Evolutionary conservation across 164 flowering plant genomes (phyloP), one percentile per base, ranked within the genome.

Genomic region (Paratinospora sagittata): DNA sequence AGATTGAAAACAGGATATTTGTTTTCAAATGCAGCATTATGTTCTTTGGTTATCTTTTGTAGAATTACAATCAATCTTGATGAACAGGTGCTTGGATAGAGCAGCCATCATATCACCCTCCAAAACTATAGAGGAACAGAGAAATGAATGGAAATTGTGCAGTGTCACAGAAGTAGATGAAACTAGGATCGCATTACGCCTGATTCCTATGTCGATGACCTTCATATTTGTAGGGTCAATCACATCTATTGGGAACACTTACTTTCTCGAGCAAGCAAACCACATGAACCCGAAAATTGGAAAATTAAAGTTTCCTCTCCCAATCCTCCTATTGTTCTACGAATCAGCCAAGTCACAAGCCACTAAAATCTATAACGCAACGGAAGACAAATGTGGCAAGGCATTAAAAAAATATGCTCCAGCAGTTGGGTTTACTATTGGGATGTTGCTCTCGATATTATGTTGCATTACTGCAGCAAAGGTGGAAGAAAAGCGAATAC

Each of bases 181-280:
- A 72, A 78, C 84, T 12, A 82, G 82, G 70, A 74, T 43, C 9
- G 30, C 60, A 2, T 58, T 85, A 27, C 79, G 79, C 3, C 78
- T 76, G 80, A 33, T 85, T 8, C 85, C 85, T 0, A 71, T 81
- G 70, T 79, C 78, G 81, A 33, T 78, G 24, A 79, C 84, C 63
- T 78, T 82, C 67, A 76, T 81, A 19, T 14, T 80, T 1, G 39
- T 61, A 23, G 88, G 88, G 11, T 10, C 80, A 0, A 79, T 83
- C 24, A 47, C 65, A 37, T 81, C 86, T 5, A 73, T 80, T 7
- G 88, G 82, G 16, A 75, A 72, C 75, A 83, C 86, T 14, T 83
- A 77, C 76, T 80, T 81, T 65, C 45, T 83, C 3, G 81, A 80
- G 76, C 88, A 85, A 78, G 84, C 88, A 21, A 76, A 74, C 62